Percentiles rank a stretch among this genome's conserved stretches.
phyloP scores from a whole-genome alignment of 2,329 filamentous ascomycete genomes.

The Botrytis galanthina region DNA sequence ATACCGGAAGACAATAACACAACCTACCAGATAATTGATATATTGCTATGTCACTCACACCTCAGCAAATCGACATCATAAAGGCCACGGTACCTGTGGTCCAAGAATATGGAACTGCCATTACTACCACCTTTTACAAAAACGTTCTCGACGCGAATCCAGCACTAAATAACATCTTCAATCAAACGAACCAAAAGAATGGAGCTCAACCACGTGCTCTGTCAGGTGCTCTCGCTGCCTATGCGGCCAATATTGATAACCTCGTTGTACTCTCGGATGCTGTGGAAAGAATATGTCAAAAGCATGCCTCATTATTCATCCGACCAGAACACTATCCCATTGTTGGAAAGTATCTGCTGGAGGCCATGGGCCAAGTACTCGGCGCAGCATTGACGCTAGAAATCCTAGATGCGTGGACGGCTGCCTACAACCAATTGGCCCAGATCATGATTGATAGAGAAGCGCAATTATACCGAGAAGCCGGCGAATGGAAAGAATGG shows the following conservation, averaged over 20 bases:
- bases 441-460: constrained; percentile 68
- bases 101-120: constrained; percentile 62
- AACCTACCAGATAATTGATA: not conserved
- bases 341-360: constrained; percentile 66
- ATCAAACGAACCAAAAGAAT: constrained; percentile 64
- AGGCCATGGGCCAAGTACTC: constrained; percentile 65
- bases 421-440: constrained; percentile 70
- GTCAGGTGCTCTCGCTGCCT: constrained; percentile 66
- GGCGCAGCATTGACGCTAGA: constrained; percentile 65
- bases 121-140: constrained; percentile 71
- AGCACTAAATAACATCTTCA: constrained; percentile 68
- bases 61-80: constrained; percentile 66
- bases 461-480: constrained; percentile 55
- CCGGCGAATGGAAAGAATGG: constrained; percentile 48
- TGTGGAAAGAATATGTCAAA: constrained; percentile 70
- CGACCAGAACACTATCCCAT: constrained; percentile 67
- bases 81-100: constrained; percentile 75
- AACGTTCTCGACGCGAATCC: constrained; percentile 65
- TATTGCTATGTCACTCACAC: constrained; percentile 49
- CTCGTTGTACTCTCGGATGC: constrained; percentile 55
- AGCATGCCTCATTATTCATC: constrained; percentile 71
- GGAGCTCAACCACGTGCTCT: constrained; percentile 69
- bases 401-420: constrained; percentile 67
- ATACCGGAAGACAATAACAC: too few relatives aligned
- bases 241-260: constrained; percentile 71